Conservation (phyloP, 1,284 basidiomycete species). For the Leucocoprinus gongylophorus region DNA sequence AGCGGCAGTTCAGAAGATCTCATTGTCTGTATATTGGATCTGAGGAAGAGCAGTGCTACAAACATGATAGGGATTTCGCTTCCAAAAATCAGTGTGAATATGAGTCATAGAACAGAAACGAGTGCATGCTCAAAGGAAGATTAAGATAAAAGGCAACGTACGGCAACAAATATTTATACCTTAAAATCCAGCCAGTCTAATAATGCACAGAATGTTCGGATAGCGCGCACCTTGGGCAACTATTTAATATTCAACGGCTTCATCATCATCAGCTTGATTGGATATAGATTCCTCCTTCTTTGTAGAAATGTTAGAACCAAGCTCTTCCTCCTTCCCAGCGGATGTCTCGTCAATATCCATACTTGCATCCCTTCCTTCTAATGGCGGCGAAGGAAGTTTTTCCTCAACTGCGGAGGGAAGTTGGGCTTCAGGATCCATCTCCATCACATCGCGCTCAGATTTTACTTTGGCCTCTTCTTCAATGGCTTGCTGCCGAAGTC, state of each 20-base stretch:
- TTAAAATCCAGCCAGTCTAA: not conserved
- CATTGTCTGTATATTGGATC: not conserved
- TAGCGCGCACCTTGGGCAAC: constrained; percentile 6
- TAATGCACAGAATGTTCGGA: not conserved
- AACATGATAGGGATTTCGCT: not conserved
- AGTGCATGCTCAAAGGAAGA: constrained; percentile 1
- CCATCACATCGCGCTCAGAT: constrained; percentile 24
- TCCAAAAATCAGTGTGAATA: not conserved
- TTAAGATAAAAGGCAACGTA: constrained; percentile 9
- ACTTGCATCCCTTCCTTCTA: constrained; percentile 23
- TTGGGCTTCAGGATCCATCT: constrained; percentile 25
- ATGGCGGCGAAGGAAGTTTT: constrained; percentile 1
- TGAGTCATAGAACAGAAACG: not conserved
- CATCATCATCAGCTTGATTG: constrained; percentile 40
- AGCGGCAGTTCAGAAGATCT: not conserved
- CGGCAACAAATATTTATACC: constrained; percentile 8
- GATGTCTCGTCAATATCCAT: constrained; percentile 39
- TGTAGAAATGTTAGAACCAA: constrained; percentile 28
- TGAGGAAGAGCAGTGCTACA: constrained; percentile 5
- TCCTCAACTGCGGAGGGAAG: constrained; percentile 15
- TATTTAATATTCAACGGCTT: constrained; percentile 38
- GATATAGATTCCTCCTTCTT: constrained; percentile 40
- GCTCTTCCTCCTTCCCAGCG: constrained; percentile 30
- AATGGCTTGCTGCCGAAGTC: constrained; percentile 55
- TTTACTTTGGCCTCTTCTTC: constrained; percentile 54